Conservation (phyloP, 306 rosid genomes). For the Clitoria ternatea region DNA sequence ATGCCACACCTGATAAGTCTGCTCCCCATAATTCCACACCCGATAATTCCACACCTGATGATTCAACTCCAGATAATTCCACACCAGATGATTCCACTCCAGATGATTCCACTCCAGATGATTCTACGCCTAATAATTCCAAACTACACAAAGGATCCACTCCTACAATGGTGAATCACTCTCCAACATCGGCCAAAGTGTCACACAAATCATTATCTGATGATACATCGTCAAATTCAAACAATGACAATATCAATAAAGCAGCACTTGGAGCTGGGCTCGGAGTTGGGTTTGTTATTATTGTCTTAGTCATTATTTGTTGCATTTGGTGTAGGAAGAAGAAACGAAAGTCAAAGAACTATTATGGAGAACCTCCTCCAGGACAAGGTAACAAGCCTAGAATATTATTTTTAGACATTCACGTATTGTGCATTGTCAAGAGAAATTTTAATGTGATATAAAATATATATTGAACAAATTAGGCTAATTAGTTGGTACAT, state of each 20-base stretch:
- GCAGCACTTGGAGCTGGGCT: slow-evolving; percentile 33
- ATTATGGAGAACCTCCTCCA: slow-evolving; percentile 35
- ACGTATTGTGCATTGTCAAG: too few relatives aligned
- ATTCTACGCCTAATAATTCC: slow-evolving; percentile 9
- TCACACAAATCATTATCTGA: neutral
- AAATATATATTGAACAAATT: too few relatives aligned
- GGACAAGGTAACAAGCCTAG: slow-evolving; percentile 30
- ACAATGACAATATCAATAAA: neutral
- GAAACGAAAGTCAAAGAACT: slow-evolving; percentile 39
- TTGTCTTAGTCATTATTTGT: slow-evolving; percentile 24
- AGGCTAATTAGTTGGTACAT: too few relatives aligned
- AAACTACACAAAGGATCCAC: neutral
- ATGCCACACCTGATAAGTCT: slow-evolving; percentile 21
- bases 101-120: slow-evolving; percentile 3
- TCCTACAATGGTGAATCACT: neutral
- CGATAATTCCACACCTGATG: neutral
- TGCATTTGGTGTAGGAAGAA: slow-evolving; percentile 42
- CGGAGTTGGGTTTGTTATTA: slow-evolving; percentile 37
- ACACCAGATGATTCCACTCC: slow-evolving; percentile 10
- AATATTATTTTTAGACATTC: neutral
- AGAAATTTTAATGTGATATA: too few relatives aligned
- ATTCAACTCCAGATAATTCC: neutral
- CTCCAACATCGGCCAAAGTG: neutral
- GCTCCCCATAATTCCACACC: slow-evolving; percentile 2
- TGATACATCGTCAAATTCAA: neutral